Evolutionary conservation across 2,329 filamentous ascomycete species (phyloP), one percentile per base, ranked within the genome.

Genomic region (Fusarium pilosicola): DNA sequence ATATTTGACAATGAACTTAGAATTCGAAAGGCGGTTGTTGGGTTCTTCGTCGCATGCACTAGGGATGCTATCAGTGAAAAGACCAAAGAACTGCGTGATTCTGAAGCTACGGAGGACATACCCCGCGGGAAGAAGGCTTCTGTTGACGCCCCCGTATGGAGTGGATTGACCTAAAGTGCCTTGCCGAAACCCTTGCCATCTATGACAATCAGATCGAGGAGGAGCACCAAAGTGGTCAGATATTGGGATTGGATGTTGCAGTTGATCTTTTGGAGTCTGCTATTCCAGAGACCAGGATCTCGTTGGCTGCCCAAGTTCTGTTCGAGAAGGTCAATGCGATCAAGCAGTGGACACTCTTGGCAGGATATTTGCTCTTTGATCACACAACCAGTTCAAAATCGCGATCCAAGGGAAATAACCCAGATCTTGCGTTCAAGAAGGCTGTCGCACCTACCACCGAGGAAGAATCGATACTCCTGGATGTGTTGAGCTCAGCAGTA

Each of bases 91-190:
- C 89, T 98, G 65, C 94, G 94, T 46, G 95, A 96, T 30, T 89
- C 91, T 60, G 94, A 96, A 74, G 88, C 86, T 1, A 85, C 97
- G 14, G 90, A 94, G 51, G 95, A 98, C 78, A 78, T 78, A 30
- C 88, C 97, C 64, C 89, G 91, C 14, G 89, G 89, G 4, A 87
- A 89, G 42, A 89, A 93, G n/a, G 91, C 95, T 18, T 92, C 95
- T 73, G 93, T 91, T 70, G 91, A 93, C 60, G 90, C 90, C 5
- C 94, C 6, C 91, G 93, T 69, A 86, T 91, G 51, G 92, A 93
- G 71, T 99, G 96, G 96, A 89, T 98, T 77, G 94, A 94, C 79
- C 90, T 97, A 79, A 99, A 98, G 83, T 96, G 93, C 74, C 86
- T 99, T 20, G 94, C 93, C 6, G 94, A 97, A 81, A 92, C 93